Percentiles rank a stretch among this genome's conserved stretches.
Evolutionary conservation across 2,329 filamentous ascomycete genomes (phyloP).

Genomic region (Pseudocercospora musae): DNA sequence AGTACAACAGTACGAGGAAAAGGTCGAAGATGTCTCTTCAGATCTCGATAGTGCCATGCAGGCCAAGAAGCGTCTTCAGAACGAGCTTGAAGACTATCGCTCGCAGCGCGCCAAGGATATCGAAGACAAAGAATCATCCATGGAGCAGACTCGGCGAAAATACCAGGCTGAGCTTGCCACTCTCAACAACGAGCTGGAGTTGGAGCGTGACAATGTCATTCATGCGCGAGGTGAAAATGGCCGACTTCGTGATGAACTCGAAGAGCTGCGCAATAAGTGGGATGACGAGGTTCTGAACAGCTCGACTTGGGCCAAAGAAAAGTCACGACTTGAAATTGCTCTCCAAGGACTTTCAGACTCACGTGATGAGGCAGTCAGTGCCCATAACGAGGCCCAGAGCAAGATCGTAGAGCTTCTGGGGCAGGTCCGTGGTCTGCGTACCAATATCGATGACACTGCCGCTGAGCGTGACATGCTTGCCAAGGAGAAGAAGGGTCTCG

Average conservation of each 20-base stretch:
- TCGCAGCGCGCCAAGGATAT: constrained; percentile 93
- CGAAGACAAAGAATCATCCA: constrained; percentile 90
- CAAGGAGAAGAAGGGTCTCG: constrained; percentile 86
- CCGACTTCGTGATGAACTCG: constrained; percentile 88
- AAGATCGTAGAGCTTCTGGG: constrained; percentile 88
- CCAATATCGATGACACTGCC: constrained; percentile 78
- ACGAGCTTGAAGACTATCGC: constrained; percentile 95
- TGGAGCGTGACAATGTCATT: constrained; percentile 86
- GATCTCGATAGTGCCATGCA: constrained; percentile 83
- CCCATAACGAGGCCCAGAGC: constrained; percentile 90
- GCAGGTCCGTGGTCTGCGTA: constrained; percentile 80
- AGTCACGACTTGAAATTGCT: constrained; percentile 83
- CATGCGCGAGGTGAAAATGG: constrained; percentile 80
- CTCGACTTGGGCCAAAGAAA: constrained; percentile 98
- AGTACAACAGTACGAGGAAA: constrained; percentile 85
- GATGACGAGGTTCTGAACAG: constrained; percentile 97
- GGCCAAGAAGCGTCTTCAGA: constrained; percentile 89
- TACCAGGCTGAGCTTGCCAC: constrained; percentile 91
- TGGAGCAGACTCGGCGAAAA: constrained; percentile 97
- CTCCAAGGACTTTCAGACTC: constrained; percentile 84
- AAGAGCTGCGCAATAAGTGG: constrained; percentile 93
- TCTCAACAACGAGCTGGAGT: constrained; percentile 85
- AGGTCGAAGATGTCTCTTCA: constrained; percentile 84
- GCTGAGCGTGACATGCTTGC: constrained; percentile 80
- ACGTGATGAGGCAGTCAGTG: constrained; percentile 87